phyloP scores from a whole-genome alignment of 257 asterid genomes.

The Solanum commersonii region DNA sequence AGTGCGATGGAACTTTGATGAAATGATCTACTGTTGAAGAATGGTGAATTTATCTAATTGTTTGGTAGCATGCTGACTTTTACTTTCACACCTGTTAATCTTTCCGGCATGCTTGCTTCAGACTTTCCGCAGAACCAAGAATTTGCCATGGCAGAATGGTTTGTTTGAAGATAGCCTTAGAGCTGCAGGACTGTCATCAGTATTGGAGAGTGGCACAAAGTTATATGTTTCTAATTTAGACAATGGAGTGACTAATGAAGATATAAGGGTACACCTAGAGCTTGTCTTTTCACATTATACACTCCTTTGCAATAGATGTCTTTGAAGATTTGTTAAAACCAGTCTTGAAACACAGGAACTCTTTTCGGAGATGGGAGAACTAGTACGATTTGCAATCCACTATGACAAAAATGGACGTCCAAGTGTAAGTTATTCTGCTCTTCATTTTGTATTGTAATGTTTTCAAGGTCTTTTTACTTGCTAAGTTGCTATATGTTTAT shows the following conservation, averaged over 20 bases:
- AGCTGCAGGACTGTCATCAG: conserved; percentile 78
- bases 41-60: conserved; percentile 28
- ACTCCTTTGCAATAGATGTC: conserved; percentile 19
- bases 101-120: conserved; percentile 75
- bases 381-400: conserved; percentile 74
- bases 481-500: background rate
- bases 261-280: conserved; percentile 77
- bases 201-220: conserved; percentile 58
- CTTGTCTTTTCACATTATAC: conserved; percentile 13
- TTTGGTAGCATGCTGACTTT: conserved; percentile 52
- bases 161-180: conserved; percentile 76
- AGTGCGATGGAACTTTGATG: conserved; percentile 43
- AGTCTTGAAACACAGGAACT: conserved; percentile 66
- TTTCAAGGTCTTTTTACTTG: background rate
- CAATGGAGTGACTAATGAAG: conserved; percentile 69
- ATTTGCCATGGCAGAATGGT: conserved; percentile 80
- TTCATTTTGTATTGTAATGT: background rate
- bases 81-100: conserved; percentile 43
- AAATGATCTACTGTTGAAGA: conserved; percentile 52
- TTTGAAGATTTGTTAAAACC: conserved; percentile 30
- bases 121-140: conserved; percentile 78
- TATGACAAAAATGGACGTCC: conserved; percentile 81
- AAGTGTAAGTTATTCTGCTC: conserved; percentile 46
- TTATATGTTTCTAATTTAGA: conserved; percentile 67
- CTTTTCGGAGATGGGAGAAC: conserved; percentile 78